A percentile compares a stretch with the other conserved stretches of the same genome.
Evolutionary conservation across 495 filamentous ascomycete genomes (phyloP).

Genomic region (Aspergillus saccharolyticus): DNA sequence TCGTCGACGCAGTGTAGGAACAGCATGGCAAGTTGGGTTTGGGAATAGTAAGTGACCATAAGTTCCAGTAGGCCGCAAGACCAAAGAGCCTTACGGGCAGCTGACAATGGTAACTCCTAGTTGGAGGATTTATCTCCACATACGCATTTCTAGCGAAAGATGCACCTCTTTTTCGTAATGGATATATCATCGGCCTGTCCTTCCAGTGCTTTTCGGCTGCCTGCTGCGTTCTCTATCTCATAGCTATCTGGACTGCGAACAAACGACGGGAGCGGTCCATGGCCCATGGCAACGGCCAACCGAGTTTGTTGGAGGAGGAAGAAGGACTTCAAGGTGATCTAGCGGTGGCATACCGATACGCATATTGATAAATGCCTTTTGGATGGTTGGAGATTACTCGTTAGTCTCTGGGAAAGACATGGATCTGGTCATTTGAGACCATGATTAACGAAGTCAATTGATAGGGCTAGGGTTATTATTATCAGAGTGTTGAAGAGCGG

Average conservation of each 20-base stretch:
- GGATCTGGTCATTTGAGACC: neutral
- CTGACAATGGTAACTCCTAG: conserved; percentile 16
- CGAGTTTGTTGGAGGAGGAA: conserved; percentile 22
- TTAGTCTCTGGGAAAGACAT: neutral
- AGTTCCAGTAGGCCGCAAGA: conserved; percentile 68
- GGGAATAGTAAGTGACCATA: conserved; percentile 60
- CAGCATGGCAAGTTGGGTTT: conserved; percentile 86
- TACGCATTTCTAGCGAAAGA: conserved; percentile 74
- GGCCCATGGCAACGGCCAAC: conserved; percentile 17
- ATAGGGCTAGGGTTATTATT: conserved; percentile 11
- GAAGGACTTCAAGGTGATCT: conserved; percentile 35
- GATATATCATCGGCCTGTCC: conserved; percentile 72
- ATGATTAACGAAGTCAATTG: conserved; percentile 2
- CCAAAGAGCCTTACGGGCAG: conserved; percentile 5
- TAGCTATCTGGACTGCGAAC: conserved; percentile 61
- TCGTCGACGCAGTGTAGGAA: conserved; percentile 73
- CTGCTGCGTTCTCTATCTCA: conserved; percentile 56
- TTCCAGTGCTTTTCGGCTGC: conserved; percentile 65
- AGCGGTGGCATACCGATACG: conserved; percentile 39
- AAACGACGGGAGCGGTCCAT: conserved; percentile 45
- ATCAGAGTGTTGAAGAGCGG: neutral
- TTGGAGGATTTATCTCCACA: conserved; percentile 83
- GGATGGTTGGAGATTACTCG: neutral
- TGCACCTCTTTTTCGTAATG: conserved; percentile 58
- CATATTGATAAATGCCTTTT: conserved; percentile 22